Evolutionary conservation across 2,329 filamentous ascomycete genomes (phyloP).

Genomic region (Colletotrichum chrysophilum): DNA sequence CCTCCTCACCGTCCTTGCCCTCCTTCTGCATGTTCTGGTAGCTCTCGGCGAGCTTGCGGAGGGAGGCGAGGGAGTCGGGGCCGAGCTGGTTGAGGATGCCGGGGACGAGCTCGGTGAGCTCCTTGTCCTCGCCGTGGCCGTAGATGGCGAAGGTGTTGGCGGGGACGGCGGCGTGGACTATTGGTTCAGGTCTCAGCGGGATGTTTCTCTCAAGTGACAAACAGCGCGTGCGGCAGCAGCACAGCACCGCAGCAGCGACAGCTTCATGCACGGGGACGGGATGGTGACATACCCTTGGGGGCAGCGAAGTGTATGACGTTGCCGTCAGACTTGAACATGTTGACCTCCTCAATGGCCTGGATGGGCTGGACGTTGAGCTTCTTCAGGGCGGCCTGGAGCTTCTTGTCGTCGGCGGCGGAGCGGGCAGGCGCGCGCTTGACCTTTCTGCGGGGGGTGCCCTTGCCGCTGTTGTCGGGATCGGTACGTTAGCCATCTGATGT

Average conservation of each 20-base stretch:
- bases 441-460: constrained; percentile 97
- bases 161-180: constrained; percentile 96
- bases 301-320: constrained; percentile 99
- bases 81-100: constrained; percentile 99
- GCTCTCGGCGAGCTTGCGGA: constrained; percentile 98
- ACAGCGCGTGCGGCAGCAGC: not conserved
- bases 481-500: constrained; percentile 31
- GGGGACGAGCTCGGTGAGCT: constrained; percentile 98
- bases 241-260: not conserved
- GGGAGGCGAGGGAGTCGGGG: constrained; percentile 94
- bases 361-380: constrained; percentile 99
- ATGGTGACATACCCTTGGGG: constrained; percentile 80
- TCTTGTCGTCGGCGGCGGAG: constrained; percentile 97
- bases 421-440: constrained; percentile 97
- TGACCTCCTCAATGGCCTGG: constrained; percentile 99
- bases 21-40: constrained; percentile 99
- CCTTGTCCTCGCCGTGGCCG: constrained; percentile 98
- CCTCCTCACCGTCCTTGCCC: constrained; percentile 79
- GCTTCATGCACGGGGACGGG: not conserved
- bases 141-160: constrained; percentile 99
- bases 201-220: not conserved
- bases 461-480: constrained; percentile 66
- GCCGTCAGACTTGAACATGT: constrained; percentile 99
- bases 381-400: constrained; percentile 96
- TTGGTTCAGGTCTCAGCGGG: not conserved